Percentiles rank a stretch among this genome's conserved stretches.
Conservation (phyloP, 441 rosid genomes). For the Jatropha multifida region DNA sequence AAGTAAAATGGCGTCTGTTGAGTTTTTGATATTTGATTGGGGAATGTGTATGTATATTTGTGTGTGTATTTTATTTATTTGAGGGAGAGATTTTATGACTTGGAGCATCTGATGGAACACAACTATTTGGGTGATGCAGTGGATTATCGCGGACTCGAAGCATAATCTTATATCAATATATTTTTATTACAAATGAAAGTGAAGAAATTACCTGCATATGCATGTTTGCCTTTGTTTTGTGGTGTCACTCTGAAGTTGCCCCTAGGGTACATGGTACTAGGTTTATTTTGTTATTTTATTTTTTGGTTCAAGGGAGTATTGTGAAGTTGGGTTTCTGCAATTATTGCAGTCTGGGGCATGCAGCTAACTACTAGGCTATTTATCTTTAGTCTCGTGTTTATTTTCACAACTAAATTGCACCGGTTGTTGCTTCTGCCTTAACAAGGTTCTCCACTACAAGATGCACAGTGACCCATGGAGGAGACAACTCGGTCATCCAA, state of each 20-base stretch:
- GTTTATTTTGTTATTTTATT: neutral
- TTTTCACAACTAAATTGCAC: neutral
- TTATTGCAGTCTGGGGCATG: neutral
- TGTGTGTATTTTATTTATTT: neutral
- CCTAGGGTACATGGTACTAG: neutral
- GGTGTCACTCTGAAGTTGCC: neutral
- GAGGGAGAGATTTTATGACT: neutral
- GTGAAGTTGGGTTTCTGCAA: neutral
- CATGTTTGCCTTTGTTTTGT: neutral
- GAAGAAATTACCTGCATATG: neutral
- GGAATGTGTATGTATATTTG: neutral
- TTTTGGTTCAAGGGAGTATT: neutral
- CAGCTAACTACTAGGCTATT: neutral
- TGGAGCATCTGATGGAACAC: neutral
- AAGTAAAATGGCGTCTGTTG: no score
- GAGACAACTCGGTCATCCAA: conserved; percentile 34
- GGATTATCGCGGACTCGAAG: neutral
- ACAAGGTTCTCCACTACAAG: conserved; percentile 72
- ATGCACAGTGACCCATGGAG: conserved; percentile 93
- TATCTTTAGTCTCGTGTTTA: no score
- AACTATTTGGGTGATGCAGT: neutral
- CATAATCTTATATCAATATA: neutral
- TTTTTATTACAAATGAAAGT: neutral
- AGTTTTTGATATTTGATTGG: no score
- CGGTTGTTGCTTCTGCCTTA: conserved; percentile 6